These are phyloP conservation scores for Syzygium grande DNA, from an alignment of 345 rosid species.

Conservation along the genomic window DNA sequence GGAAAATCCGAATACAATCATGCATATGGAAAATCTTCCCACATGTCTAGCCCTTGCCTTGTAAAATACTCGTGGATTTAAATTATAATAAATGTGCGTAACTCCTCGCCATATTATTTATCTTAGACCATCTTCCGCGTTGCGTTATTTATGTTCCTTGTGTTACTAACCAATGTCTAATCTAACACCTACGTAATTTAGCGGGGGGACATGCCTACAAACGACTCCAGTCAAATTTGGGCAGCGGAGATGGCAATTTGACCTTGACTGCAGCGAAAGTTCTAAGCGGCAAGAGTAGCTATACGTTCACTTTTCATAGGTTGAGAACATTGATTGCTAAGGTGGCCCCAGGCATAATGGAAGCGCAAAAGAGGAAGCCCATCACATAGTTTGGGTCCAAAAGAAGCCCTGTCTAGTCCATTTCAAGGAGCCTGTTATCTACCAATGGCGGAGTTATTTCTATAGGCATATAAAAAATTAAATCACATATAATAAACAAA, in stretches of 20 bases:
- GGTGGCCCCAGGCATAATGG: background rate
- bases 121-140: background rate
- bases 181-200: background rate
- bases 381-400: background rate
- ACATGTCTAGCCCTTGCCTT: background rate
- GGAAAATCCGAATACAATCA: background rate
- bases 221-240: background rate
- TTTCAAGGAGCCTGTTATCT: background rate
- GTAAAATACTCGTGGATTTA: background rate
- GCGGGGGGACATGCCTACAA: background rate
- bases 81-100: background rate
- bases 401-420: background rate
- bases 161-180: background rate
- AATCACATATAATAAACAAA: background rate
- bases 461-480: background rate
- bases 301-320: background rate
- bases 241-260: background rate
- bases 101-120: background rate
- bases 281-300: background rate
- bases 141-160: background rate
- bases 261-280: background rate
- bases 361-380: background rate
- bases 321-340: background rate
- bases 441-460: background rate
- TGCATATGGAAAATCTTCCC: background rate